These are phyloP conservation scores for Sporobolomyces pararoseus DNA, from an alignment of 768 basidiomycete genomes.

Conservation along the genomic window DNA sequence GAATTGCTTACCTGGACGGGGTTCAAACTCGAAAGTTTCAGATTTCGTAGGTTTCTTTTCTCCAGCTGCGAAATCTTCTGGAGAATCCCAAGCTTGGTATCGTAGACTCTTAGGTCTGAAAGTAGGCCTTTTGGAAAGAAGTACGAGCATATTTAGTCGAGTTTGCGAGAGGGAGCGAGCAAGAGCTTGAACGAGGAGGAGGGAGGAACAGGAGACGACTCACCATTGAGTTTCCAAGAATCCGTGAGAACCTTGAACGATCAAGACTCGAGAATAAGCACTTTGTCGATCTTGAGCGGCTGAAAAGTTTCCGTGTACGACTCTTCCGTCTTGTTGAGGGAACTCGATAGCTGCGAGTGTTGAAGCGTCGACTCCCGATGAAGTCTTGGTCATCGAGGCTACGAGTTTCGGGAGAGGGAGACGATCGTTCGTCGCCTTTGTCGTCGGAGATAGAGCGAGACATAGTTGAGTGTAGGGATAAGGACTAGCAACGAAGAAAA, in stretches of 20 bases:
- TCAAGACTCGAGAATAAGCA: not conserved
- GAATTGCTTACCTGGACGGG: constrained; percentile 20
- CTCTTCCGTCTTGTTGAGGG: constrained; percentile 16
- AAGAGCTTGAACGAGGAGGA: not conserved
- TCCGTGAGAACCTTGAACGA: constrained; percentile 23
- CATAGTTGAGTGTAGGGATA: constrained; percentile 46
- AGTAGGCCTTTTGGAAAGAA: constrained; percentile 12
- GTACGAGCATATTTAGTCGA: too few species aligned
- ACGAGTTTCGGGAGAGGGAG: constrained; percentile 15
- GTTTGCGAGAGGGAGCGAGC: too few species aligned
- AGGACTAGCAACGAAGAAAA: constrained; percentile 42
- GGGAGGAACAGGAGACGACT: not conserved
- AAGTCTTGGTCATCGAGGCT: constrained; percentile 20
- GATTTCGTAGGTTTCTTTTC: constrained; percentile 37
- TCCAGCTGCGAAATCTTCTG: constrained; percentile 4
- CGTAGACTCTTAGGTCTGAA: constrained; percentile 21
- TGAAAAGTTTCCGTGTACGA: constrained; percentile 33
- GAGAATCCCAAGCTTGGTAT: constrained; percentile 11
- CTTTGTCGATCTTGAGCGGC: constrained; percentile 19
- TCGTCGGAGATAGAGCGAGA: not conserved
- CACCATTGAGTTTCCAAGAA: constrained; percentile 31
- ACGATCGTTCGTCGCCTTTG: not conserved
- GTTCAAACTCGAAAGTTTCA: constrained; percentile 25
- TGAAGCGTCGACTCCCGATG: constrained; percentile 30
- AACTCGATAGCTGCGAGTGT: constrained; percentile 29